These are phyloP conservation scores for Lactarius sp. DNA, from an alignment of 768 basidiomycete species.

Conservation along the genomic window DNA sequence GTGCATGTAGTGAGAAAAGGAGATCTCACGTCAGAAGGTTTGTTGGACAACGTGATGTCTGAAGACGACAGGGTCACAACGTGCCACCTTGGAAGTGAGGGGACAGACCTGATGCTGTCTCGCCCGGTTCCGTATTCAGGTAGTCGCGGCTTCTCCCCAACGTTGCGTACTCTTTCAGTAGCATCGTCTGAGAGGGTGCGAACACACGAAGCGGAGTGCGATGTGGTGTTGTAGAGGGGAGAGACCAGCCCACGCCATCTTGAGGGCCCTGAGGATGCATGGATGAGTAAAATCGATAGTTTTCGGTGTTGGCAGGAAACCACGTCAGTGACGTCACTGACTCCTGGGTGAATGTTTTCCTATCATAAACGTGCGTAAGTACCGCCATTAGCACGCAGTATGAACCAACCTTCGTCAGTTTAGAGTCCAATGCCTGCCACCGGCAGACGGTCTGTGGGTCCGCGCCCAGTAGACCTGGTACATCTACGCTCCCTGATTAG, in stretches of 20 bases:
- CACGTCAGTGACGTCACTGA: constrained; percentile 11
- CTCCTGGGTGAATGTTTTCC: constrained; percentile 23
- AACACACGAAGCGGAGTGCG: constrained; percentile 54
- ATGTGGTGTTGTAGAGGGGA: constrained; percentile 1
- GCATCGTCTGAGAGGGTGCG: constrained; percentile 47
- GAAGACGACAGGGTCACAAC: constrained; percentile 9
- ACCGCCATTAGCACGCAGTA: constrained; percentile 11
- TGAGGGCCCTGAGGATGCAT: constrained; percentile 8
- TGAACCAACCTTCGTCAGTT: constrained; percentile 18
- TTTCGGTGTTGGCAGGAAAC: constrained; percentile 18
- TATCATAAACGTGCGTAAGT: constrained; percentile 8
- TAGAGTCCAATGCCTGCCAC: constrained; percentile 18
- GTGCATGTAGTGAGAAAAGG: not conserved
- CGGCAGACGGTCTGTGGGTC: constrained; percentile 3
- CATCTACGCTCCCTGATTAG: constrained; percentile 17
- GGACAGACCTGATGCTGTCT: constrained; percentile 39
- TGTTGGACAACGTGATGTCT: not conserved
- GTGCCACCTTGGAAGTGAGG: constrained; percentile 29
- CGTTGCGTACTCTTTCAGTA: constrained; percentile 37
- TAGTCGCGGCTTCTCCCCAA: constrained; percentile 38
- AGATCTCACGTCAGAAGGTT: constrained; percentile 6
- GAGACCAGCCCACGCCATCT: not conserved
- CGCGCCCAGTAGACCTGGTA: constrained; percentile 12
- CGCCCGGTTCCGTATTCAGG: constrained; percentile 39
- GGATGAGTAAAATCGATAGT: constrained; percentile 22